A percentile compares a stretch with the other conserved stretches of the same genome.
Conservation (phyloP, 202 grass and related monocot species). For the Tripidium arundinaceum region DNA sequence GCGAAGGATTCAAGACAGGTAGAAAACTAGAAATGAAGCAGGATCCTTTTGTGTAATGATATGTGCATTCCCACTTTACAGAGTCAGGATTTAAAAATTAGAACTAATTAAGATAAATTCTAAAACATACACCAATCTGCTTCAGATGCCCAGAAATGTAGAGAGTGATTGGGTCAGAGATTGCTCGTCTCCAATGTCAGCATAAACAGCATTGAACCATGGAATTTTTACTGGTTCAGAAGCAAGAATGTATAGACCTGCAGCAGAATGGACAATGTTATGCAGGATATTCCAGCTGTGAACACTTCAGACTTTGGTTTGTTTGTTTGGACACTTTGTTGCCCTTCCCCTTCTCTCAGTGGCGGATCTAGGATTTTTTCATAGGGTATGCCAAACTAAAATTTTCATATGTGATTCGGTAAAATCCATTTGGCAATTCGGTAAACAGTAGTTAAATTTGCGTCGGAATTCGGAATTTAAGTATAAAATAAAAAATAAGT, state of each 20-base stretch:
- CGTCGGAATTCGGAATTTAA: no score
- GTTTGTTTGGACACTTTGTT: background rate
- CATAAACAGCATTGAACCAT: slow-evolving; percentile 83
- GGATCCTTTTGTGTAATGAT: background rate
- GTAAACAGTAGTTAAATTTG: no score
- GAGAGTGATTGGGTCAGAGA: slow-evolving; percentile 72
- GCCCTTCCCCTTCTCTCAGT: background rate
- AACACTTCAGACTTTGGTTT: background rate
- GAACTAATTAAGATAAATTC: slow-evolving; percentile 24
- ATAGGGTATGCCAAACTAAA: no score
- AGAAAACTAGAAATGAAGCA: slow-evolving; percentile 2
- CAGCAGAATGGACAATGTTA: slow-evolving; percentile 31
- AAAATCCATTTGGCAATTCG: no score
- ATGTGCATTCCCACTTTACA: background rate
- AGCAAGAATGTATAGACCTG: slow-evolving; percentile 74
- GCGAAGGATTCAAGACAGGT: slow-evolving; percentile 2
- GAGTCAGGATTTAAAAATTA: slow-evolving; percentile 4
- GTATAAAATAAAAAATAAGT: no score
- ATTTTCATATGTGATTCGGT: no score
- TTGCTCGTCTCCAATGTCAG: slow-evolving; percentile 85
- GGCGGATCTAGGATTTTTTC: no score
- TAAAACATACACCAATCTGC: slow-evolving; percentile 64
- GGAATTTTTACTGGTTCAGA: slow-evolving; percentile 86
- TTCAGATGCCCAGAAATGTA: slow-evolving; percentile 84
- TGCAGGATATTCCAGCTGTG: slow-evolving; percentile 7